Evolutionary conservation across 306 rosid genomes (phyloP).

Genomic region (Trichosanthes truncata): DNA sequence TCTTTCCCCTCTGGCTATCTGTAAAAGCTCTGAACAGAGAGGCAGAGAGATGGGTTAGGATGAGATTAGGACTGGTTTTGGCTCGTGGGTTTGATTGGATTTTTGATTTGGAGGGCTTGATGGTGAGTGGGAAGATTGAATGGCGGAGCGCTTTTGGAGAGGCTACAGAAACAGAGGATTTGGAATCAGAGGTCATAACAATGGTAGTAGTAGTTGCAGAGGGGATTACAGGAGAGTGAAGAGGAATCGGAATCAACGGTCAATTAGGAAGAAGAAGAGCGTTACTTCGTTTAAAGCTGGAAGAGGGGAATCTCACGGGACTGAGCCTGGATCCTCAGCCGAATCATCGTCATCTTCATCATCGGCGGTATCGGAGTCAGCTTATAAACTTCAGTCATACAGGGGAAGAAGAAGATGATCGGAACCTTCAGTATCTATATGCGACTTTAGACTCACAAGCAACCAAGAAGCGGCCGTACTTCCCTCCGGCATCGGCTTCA

Average conservation of each 20-base stretch:
- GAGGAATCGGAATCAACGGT: neutral
- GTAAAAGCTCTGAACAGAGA: neutral
- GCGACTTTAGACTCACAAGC: neutral
- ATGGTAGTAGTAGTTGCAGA: slow-evolving; percentile 21
- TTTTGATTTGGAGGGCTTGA: neutral
- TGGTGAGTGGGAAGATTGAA: slow-evolving; percentile 44
- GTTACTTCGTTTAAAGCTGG: slow-evolving; percentile 48
- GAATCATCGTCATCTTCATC: slow-evolving; percentile 18
- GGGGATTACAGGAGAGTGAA: slow-evolving; percentile 24
- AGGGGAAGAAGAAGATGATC: slow-evolving; percentile 20
- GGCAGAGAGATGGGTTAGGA: neutral
- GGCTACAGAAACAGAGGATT: slow-evolving; percentile 17
- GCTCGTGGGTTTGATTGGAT: slow-evolving; percentile 15
- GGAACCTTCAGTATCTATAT: slow-evolving; percentile 8
- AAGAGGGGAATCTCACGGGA: slow-evolving; percentile 36
- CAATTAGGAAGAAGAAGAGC: slow-evolving; percentile 19
- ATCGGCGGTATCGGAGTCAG: slow-evolving; percentile 13
- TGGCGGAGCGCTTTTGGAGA: slow-evolving; percentile 55
- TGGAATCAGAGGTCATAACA: slow-evolving; percentile 9
- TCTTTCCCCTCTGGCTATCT: neutral
- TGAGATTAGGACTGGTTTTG: slow-evolving; percentile 6
- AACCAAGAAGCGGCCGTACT: neutral
- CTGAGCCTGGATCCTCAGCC: slow-evolving; percentile 87
- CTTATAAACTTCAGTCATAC: slow-evolving; percentile 22
- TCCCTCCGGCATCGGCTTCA: neutral